These are phyloP conservation scores for Tricholoma matsutake DNA, from an alignment of 768 basidiomycete genomes.

Conservation along the genomic window DNA sequence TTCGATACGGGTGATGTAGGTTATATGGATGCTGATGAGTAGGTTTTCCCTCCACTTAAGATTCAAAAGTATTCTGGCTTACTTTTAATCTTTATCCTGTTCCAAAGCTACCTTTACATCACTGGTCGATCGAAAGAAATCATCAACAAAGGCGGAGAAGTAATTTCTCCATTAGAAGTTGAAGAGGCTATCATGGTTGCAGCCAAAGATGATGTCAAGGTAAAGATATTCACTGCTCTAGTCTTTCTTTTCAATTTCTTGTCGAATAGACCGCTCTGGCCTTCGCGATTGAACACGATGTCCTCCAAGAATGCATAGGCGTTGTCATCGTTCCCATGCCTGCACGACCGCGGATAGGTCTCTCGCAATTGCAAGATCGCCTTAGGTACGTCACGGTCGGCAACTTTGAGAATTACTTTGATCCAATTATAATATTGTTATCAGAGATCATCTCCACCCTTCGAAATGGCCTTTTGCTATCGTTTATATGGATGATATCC, in stretches of 20 bases:
- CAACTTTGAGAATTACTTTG: constrained; percentile 18
- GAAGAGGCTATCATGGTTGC: constrained; percentile 53
- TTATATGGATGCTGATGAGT: constrained; percentile 45
- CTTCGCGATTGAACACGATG: constrained; percentile 45
- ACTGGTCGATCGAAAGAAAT: constrained; percentile 61
- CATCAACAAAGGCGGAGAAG: constrained; percentile 59
- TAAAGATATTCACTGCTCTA: constrained; percentile 10
- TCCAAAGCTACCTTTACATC: constrained; percentile 39
- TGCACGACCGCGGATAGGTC: constrained; percentile 32
- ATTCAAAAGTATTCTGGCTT: background rate
- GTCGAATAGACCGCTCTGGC: constrained; percentile 33
- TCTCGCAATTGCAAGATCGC: constrained; percentile 40
- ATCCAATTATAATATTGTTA: background rate
- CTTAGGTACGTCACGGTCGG: constrained; percentile 35
- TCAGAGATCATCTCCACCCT: constrained; percentile 42
- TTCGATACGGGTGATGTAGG: constrained; percentile 50
- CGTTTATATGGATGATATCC: constrained; percentile 46
- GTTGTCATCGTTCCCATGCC: constrained; percentile 38
- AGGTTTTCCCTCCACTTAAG: constrained; percentile 3
- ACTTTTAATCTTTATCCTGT: background rate
- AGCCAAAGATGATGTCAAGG: constrained; percentile 39
- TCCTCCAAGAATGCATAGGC: constrained; percentile 46
- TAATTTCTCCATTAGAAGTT: constrained; percentile 58
- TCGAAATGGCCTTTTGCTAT: constrained; percentile 48
- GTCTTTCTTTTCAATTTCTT: background rate